A percentile compares a stretch with the other conserved stretches of the same genome.
Evolutionary conservation across 2,329 filamentous ascomycete genomes (phyloP).

Genomic region (Trichoderma asperellum): DNA sequence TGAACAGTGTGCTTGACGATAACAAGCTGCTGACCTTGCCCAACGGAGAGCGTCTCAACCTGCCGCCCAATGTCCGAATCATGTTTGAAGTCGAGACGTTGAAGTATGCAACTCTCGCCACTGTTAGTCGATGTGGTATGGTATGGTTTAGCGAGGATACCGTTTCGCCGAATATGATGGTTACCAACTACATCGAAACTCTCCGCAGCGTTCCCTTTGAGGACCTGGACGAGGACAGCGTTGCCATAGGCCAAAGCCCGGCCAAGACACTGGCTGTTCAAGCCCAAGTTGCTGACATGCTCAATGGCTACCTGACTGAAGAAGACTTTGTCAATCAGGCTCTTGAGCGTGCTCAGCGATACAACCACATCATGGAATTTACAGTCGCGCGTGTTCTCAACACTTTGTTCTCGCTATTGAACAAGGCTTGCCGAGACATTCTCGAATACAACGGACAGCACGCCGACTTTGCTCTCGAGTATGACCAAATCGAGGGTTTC

Average conservation of each 20-base stretch:
- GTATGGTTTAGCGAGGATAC: slow-evolving; percentile 99
- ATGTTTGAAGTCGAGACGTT: slow-evolving; percentile 99
- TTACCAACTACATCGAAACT: slow-evolving; percentile 84
- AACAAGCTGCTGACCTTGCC: slow-evolving; percentile 97
- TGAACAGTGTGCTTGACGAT: slow-evolving; percentile 99
- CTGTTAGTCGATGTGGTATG: slow-evolving; percentile 99
- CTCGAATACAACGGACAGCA: slow-evolving; percentile 97
- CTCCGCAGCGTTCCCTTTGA: slow-evolving; percentile 86
- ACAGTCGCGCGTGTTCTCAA: slow-evolving; percentile 87
- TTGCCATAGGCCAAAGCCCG: slow-evolving; percentile 73
- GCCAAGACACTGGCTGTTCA: slow-evolving; percentile 81
- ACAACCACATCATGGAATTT: slow-evolving; percentile 98
- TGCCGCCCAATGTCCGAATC: slow-evolving; percentile 93
- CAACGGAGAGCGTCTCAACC: slow-evolving; percentile 94
- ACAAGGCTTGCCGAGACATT: slow-evolving; percentile 88
- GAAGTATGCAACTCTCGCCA: slow-evolving; percentile 95
- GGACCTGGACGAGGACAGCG: slow-evolving; percentile 90
- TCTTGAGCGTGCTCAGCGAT: slow-evolving; percentile 74
- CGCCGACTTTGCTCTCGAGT: slow-evolving; percentile 87
- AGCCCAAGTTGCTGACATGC: slow-evolving; percentile 74
- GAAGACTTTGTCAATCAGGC: slow-evolving; percentile 82
- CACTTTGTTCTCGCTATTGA: slow-evolving; percentile 92
- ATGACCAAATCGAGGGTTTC: slow-evolving; percentile 86
- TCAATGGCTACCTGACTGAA: slow-evolving; percentile 73
- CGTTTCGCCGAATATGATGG: slow-evolving; percentile 90